phyloP scores from a whole-genome alignment of 352 stramenopile genomes.

The Blastocystis sp. region DNA sequence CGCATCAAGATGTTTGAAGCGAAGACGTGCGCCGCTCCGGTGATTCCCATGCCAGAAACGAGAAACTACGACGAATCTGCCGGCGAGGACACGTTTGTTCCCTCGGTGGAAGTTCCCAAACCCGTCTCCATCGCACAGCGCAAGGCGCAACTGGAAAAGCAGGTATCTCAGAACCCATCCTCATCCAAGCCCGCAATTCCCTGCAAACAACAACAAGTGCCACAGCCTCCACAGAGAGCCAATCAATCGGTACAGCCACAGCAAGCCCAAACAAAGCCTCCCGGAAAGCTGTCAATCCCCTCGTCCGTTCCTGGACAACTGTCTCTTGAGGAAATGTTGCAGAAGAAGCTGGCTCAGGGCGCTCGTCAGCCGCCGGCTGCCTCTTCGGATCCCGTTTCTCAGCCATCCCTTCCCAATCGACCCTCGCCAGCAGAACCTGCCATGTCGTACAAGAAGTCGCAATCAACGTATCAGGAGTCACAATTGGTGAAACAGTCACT shows the following conservation, averaged over 20 bases:
- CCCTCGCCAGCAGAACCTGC: neutral
- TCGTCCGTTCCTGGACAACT: neutral
- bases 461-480: too few species aligned
- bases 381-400: neutral
- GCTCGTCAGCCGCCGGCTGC: neutral
- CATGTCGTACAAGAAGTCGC: neutral
- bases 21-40: neutral
- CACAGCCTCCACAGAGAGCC: neutral
- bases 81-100: neutral
- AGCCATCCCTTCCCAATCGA: neutral
- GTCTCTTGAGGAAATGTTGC: constrained; percentile 23
- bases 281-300: constrained; percentile 7
- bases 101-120: neutral
- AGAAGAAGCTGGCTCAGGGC: neutral
- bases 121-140: neutral
- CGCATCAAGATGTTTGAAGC: constrained; percentile 45
- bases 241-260: neutral
- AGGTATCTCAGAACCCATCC: neutral
- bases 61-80: neutral
- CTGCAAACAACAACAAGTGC: neutral
- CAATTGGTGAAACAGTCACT: neutral
- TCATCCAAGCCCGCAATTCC: neutral
- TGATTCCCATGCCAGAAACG: neutral
- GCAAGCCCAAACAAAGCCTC: neutral
- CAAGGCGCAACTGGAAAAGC: neutral